Evolutionary conservation across 2,329 filamentous ascomycete species (phyloP).

Genomic region (Ophiosphaerella narmari): DNA sequence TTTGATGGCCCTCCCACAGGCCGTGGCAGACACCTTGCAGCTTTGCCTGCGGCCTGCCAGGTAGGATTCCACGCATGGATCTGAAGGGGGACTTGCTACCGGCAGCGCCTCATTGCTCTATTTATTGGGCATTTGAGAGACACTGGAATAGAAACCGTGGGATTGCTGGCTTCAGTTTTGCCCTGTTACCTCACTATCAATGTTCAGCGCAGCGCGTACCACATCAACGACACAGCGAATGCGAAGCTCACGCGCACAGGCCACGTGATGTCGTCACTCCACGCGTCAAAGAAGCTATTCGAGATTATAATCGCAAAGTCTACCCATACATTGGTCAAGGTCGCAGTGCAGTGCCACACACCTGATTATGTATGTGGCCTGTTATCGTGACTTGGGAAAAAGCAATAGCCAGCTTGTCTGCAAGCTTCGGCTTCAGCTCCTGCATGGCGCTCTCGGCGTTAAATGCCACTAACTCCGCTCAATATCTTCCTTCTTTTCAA

Average conservation of each 20-base stretch:
- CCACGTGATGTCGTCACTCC: slow-evolving; percentile 27
- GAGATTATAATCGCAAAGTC: not conserved
- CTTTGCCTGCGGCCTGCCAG: slow-evolving; percentile 76
- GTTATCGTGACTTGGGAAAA: not conserved
- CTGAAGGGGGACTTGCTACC: slow-evolving; percentile 5
- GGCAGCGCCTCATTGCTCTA: slow-evolving; percentile 3
- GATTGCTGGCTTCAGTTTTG: not conserved
- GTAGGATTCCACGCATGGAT: slow-evolving; percentile 75
- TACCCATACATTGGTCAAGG: too few relatives aligned
- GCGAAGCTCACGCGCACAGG: slow-evolving; percentile 39
- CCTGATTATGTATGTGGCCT: too few relatives aligned
- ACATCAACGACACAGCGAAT: too few relatives aligned
- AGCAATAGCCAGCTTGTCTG: not conserved
- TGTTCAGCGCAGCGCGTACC: too few relatives aligned
- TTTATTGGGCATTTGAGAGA: not conserved
- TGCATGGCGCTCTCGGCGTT: not conserved
- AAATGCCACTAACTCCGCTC: not conserved
- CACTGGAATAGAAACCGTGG: not conserved
- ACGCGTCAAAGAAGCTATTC: not conserved
- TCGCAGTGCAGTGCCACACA: too few relatives aligned
- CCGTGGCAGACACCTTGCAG: slow-evolving; percentile 77
- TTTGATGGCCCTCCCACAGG: slow-evolving; percentile 71
- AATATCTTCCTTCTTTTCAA: not conserved
- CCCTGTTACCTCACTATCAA: not conserved
- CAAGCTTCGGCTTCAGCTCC: too few relatives aligned